Evolutionary conservation across 805 yeast genomes (phyloP).

Genomic region (Vanderwaltozyma polyspora): DNA sequence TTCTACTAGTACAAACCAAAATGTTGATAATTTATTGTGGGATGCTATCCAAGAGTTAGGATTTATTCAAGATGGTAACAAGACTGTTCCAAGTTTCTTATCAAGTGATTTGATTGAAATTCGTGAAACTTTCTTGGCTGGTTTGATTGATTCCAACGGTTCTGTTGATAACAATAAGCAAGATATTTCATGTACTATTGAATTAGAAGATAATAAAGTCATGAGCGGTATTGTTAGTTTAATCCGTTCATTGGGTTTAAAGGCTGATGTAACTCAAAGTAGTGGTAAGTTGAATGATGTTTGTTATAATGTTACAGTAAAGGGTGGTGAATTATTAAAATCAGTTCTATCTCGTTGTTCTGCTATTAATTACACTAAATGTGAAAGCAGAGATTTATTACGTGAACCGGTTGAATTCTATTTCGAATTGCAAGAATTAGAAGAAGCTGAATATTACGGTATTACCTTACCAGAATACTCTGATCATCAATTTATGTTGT

Average conservation of each 20-base stretch:
- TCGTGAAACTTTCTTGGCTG: conserved; percentile 35
- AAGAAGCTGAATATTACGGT: conserved; percentile 31
- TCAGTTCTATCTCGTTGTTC: conserved; percentile 23
- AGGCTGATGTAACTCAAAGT: conserved; percentile 7
- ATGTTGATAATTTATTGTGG: no score
- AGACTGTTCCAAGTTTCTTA: conserved; percentile 25
- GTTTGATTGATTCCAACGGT: conserved; percentile 32
- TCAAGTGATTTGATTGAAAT: conserved; percentile 25
- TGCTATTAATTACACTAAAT: conserved; percentile 8
- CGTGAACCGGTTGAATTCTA: conserved; percentile 11
- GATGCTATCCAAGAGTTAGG: no score
- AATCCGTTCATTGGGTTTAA: conserved; percentile 36
- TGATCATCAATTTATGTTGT: conserved; percentile 34
- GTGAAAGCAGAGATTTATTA: conserved; percentile 3
- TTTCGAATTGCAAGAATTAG: conserved; percentile 23
- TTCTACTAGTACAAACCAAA: no score
- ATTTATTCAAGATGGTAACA: no score
- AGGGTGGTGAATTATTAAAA: conserved; percentile 20
- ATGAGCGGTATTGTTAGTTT: conserved; percentile 24
- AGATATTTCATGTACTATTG: conserved; percentile 16
- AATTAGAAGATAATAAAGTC: conserved; percentile 18
- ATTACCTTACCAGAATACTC: no score
- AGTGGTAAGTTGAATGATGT: conserved; percentile 1
- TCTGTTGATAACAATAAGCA: conserved; percentile 8
- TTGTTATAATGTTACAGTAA: conserved; percentile 11